These are phyloP conservation scores for Mycogone perniciosa DNA, from an alignment of 2,329 filamentous ascomycete species.

Conservation along the genomic window DNA sequence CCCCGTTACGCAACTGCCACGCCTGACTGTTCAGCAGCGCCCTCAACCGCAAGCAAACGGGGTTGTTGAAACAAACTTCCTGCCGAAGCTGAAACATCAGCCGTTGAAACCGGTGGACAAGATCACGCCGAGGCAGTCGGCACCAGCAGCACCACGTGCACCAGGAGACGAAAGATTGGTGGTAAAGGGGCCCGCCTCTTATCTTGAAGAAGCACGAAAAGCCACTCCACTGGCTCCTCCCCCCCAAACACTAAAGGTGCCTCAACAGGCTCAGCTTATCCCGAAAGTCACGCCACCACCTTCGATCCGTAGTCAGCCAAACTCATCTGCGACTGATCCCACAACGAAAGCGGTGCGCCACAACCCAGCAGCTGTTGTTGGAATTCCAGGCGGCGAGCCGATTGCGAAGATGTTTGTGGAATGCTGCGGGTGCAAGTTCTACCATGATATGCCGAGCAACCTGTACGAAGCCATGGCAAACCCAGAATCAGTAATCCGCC, in stretches of 20 bases:
- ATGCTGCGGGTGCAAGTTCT: slow-evolving; percentile 58
- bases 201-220: slow-evolving; percentile 13
- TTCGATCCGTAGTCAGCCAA: slow-evolving; percentile 9
- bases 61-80: slow-evolving; percentile 19
- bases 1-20: slow-evolving; percentile 11
- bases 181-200: slow-evolving; percentile 6
- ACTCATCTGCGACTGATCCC: background rate
- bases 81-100: slow-evolving; percentile 34
- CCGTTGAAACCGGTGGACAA: slow-evolving; percentile 26
- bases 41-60: slow-evolving; percentile 13
- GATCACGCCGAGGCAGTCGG: background rate
- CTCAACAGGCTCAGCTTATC: background rate
- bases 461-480: slow-evolving; percentile 60
- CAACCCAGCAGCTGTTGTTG: slow-evolving; percentile 7
- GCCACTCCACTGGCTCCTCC: slow-evolving; percentile 12
- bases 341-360: slow-evolving; percentile 3
- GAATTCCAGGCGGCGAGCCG: slow-evolving; percentile 28
- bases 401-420: slow-evolving; percentile 59
- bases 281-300: slow-evolving; percentile 11
- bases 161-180: background rate
- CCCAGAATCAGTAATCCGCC: slow-evolving; percentile 47
- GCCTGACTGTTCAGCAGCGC: slow-evolving; percentile 9
- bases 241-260: slow-evolving; percentile 5
- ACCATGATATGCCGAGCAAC: slow-evolving; percentile 59
- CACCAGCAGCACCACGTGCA: background rate